Evolutionary conservation across 805 yeast genomes (phyloP).

Genomic region (Metschnikowia gelsemii): DNA sequence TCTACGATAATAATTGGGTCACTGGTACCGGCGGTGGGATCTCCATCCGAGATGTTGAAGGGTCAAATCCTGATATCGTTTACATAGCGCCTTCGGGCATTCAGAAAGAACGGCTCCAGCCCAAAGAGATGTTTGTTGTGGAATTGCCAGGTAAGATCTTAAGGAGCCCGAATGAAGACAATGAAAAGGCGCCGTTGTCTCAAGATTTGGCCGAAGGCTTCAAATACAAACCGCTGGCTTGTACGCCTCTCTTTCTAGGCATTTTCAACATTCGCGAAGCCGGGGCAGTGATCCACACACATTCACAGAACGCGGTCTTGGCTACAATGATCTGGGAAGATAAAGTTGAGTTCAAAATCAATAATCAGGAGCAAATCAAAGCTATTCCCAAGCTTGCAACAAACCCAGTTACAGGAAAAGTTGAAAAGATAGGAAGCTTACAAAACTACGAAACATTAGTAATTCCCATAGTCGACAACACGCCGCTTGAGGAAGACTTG

Average conservation of each 20-base stretch:
- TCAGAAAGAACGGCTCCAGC: constrained; percentile 84
- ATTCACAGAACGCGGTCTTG: constrained; percentile 86
- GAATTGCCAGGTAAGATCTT: constrained; percentile 54
- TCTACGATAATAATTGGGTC: constrained; percentile 85
- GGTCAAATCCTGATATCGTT: constrained; percentile 45
- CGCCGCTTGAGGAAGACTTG: constrained; percentile 84
- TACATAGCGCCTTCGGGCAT: constrained; percentile 95
- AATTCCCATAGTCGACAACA: constrained; percentile 89
- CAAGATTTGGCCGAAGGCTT: constrained; percentile 37
- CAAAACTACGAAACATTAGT: constrained; percentile 70
- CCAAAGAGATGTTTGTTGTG: constrained; percentile 78
- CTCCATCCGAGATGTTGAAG: constrained; percentile 58
- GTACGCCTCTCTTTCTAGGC: constrained; percentile 84
- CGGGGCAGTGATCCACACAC: constrained; percentile 94
- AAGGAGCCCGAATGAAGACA: constrained; percentile 51
- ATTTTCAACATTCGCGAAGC: constrained; percentile 67
- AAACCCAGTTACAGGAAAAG: constrained; percentile 33
- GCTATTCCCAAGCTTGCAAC: constrained; percentile 65
- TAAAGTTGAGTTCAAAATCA: constrained; percentile 65
- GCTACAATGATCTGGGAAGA: constrained; percentile 64
- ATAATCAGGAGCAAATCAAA: constrained; percentile 87
- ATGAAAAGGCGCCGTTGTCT: constrained; percentile 20
- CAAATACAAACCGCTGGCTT: constrained; percentile 82
- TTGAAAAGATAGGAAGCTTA: constrained; percentile 64
- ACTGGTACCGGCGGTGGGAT: constrained; percentile 97